phyloP scores from a whole-genome alignment of 495 filamentous ascomycete genomes.

The Hyaloscypha hepaticicola region DNA sequence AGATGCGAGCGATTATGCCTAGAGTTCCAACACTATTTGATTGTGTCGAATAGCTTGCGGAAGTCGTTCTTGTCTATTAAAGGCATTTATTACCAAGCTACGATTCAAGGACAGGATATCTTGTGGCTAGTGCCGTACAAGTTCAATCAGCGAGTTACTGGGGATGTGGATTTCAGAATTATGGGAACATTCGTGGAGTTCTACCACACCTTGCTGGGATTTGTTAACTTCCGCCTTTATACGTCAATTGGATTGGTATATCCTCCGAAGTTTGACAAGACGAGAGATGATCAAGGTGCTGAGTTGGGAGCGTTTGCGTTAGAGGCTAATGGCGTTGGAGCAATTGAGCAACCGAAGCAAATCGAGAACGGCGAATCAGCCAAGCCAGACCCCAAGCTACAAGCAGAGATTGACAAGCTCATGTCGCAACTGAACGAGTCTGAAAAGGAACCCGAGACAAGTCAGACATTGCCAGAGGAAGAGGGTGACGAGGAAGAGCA shows the following conservation, averaged over 20 bases:
- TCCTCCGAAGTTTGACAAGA: conserved; percentile 87
- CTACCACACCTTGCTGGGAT: conserved; percentile 92
- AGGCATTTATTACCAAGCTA: conserved; percentile 99
- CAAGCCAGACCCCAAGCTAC: conserved; percentile 45
- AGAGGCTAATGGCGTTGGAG: conserved; percentile 66
- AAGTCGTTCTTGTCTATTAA: conserved; percentile 98
- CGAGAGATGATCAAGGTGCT: conserved; percentile 82
- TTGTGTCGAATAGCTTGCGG: conserved; percentile 81
- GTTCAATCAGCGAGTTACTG: conserved; percentile 90
- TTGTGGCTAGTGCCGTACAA: conserved; percentile 96
- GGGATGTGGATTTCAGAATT: conserved; percentile 94
- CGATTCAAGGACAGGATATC: conserved; percentile 96
- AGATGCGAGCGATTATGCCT: conserved; percentile 87
- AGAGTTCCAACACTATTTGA: conserved; percentile 97
- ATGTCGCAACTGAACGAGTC: conserved; percentile 50
- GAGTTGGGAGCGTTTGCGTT: conserved; percentile 91
- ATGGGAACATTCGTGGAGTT: conserved; percentile 99
- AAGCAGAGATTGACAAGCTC: conserved; percentile 55
- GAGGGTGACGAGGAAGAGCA: conserved; percentile 51
- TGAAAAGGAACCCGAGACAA: conserved; percentile 38
- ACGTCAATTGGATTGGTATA: conserved; percentile 88
- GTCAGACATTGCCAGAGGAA: conserved; percentile 32
- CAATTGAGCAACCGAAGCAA: conserved; percentile 43
- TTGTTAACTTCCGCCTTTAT: conserved; percentile 93
- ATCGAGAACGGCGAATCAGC: conserved; percentile 22